phyloP scores from a whole-genome alignment of 148 eudicot species.

The Limonium bicolor region DNA sequence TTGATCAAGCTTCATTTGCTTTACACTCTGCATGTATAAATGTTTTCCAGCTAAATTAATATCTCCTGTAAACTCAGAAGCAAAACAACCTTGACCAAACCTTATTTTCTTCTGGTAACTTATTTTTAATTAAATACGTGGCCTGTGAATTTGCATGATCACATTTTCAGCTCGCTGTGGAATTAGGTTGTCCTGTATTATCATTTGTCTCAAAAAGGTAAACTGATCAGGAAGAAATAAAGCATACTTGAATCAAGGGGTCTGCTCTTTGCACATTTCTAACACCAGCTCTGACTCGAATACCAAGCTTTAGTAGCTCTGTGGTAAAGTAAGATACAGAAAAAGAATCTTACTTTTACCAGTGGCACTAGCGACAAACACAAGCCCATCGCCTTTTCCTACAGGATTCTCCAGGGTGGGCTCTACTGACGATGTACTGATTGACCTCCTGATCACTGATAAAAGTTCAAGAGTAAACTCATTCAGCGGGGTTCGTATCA shows the following conservation, averaged over 20 bases:
- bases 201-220: too few relatives aligned
- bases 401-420: slow-evolving; percentile 16
- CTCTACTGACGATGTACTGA: slow-evolving; percentile 22
- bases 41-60: too few relatives aligned
- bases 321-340: slow-evolving; percentile 30
- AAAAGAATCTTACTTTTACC: too few relatives aligned
- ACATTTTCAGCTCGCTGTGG: background rate
- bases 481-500: too few relatives aligned
- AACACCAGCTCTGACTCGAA: slow-evolving; percentile 77
- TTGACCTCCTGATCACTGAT: too few relatives aligned
- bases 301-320: slow-evolving; percentile 85
- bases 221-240: background rate
- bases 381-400: slow-evolving; percentile 36
- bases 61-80: too few relatives aligned
- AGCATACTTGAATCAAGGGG: slow-evolving; percentile 53
- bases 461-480: too few relatives aligned
- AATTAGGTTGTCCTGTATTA: too few relatives aligned
- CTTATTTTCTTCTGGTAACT: too few relatives aligned
- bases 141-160: background rate
- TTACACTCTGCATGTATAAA: slow-evolving; percentile 37
- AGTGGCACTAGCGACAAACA: slow-evolving; percentile 93
- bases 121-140: too few relatives aligned
- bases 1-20: slow-evolving; percentile 41
- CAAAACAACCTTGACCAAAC: too few relatives aligned
- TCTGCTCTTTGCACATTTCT: slow-evolving; percentile 71